These are phyloP conservation scores for Oehlia diaphana DNA, from an alignment of 192 early-diverging fungal species.

Conservation along the genomic window DNA sequence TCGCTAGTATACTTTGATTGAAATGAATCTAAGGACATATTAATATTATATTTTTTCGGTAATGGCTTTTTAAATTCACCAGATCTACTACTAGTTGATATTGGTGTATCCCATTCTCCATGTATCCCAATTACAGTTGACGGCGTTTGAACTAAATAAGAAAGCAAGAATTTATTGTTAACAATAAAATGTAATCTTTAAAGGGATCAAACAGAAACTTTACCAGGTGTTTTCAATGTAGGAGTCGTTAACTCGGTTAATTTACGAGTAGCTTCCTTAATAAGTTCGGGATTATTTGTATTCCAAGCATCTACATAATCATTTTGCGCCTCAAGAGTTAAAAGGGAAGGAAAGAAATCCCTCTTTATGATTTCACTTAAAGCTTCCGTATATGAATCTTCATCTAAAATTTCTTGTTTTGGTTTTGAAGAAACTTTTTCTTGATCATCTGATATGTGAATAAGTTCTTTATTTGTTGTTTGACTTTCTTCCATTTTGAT, in stretches of 20 bases:
- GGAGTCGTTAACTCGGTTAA: constrained; percentile 43
- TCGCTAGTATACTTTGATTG: constrained; percentile 75
- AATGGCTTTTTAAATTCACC: constrained; percentile 14
- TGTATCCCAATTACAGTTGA: constrained; percentile 27
- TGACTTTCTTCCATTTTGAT: background rate
- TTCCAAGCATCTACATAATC: constrained; percentile 43
- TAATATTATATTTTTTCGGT: constrained; percentile 43
- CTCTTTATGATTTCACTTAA: constrained; percentile 77
- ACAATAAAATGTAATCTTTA: background rate
- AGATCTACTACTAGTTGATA: background rate
- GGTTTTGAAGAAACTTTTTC: constrained; percentile 7
- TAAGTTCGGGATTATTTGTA: constrained; percentile 37
- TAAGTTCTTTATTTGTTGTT: background rate
- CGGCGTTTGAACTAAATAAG: constrained; percentile 27
- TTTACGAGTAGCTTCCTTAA: constrained; percentile 35
- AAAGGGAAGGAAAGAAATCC: constrained; percentile 79
- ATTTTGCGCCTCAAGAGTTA: constrained; percentile 56
- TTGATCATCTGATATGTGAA: background rate
- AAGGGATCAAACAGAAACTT: background rate
- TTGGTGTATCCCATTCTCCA: constrained; percentile 27
- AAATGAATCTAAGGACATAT: constrained; percentile 68
- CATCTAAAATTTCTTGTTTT: constrained; percentile 58
- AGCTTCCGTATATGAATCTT: constrained; percentile 75
- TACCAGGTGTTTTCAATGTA: constrained; percentile 37
- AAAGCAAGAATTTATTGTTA: constrained; percentile 9